Evolutionary conservation across 2,329 filamentous ascomycete genomes (phyloP), one percentile per base, ranked within the genome.

Genomic region (Xylariaceae sp.): DNA sequence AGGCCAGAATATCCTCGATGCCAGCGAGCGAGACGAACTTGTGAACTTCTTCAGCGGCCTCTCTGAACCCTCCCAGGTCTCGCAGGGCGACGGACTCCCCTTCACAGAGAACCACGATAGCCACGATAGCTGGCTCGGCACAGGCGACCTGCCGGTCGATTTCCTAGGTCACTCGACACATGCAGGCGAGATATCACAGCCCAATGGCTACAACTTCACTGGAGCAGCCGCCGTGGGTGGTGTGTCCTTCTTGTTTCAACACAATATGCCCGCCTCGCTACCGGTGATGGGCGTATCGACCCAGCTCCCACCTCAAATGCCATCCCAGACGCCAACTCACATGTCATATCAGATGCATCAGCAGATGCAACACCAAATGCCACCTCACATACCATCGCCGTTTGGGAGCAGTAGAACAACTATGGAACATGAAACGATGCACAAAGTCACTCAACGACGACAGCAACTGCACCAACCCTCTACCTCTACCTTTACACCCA

Each of bases 151-250:
- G 22, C 84, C 83, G 5, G 83, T 83, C 1, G 76, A 76, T 43
- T 82, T 87, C 56, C 79, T 87, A 69, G 83, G 83, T 44, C 81
- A 83, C 11, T 73, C 79, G 1, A 85, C 83, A 17, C 85, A 82
- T 3, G 79, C 80, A 55, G 82, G 82, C 15, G 4, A 27, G 7
- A 27, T 27, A 27, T 7, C 22, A 27, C 22, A 27, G 22, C 22
- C 22, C 4, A 27, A 27, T 7, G 22, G 22, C 22, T 27, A 27
- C 22, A 27, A 4, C 22, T 27, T 27, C 7, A 7, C 22, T 27
- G 22, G 22, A 5, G 22, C 22, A 27, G 22, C 22, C 22, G 22
- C 4, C 7, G 22, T 27, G 22, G 22, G 22, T 27, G 7, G 22
- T 27, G 30, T 47, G 60, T 12, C 51, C 62, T 35, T 42, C 53